Conservation (phyloP, 192 early-diverging fungal genomes). For the Borealophlyctis nickersoniae region DNA sequence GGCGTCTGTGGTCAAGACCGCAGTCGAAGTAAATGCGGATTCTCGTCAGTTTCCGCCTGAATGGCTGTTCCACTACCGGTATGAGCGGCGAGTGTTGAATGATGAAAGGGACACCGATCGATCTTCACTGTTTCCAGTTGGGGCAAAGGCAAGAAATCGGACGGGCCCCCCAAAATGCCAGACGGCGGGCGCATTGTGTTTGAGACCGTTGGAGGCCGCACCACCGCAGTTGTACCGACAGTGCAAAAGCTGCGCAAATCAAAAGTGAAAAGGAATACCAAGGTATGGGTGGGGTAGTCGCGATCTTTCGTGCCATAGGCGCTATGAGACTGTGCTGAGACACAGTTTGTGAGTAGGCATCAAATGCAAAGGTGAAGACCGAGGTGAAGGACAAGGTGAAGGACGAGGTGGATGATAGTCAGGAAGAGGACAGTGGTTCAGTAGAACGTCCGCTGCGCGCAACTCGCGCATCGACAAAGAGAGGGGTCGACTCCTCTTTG, state of each 20-base stretch:
- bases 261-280: background rate
- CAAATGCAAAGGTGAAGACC: too few relatives aligned
- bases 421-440: too few relatives aligned
- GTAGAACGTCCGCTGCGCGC: too few relatives aligned
- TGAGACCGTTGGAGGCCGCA: conserved; percentile 68
- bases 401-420: too few relatives aligned
- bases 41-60: conserved; percentile 56
- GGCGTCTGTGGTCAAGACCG: conserved; percentile 45
- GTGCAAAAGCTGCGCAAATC: conserved; percentile 48
- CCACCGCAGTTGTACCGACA: conserved; percentile 56
- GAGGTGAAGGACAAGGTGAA: too few relatives aligned
- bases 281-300: too few relatives aligned
- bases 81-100: background rate
- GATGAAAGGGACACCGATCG: background rate
- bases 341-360: too few relatives aligned
- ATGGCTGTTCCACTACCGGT: conserved; percentile 80
- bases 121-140: conserved; percentile 22
- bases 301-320: too few relatives aligned
- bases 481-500: too few relatives aligned
- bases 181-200: conserved; percentile 61
- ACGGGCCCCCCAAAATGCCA: conserved; percentile 38
- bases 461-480: too few relatives aligned
- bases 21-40: conserved; percentile 69
- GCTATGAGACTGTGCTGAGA: too few relatives aligned
- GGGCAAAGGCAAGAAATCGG: conserved; percentile 55